Evolutionary conservation across 441 rosid genomes (phyloP).

Genomic region (Kokia cookei): DNA sequence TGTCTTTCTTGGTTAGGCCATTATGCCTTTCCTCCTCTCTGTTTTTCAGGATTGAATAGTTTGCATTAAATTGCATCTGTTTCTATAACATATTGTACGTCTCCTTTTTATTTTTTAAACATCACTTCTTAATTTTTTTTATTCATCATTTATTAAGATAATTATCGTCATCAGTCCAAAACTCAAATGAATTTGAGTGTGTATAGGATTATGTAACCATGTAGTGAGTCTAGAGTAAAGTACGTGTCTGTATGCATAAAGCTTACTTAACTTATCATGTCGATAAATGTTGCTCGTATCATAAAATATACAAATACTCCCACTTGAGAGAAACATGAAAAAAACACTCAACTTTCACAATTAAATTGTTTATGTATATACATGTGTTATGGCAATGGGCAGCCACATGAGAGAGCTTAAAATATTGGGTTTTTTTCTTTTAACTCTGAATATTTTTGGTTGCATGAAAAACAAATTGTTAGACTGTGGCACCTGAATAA

Average conservation of each 20-base stretch:
- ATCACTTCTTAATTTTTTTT: background rate
- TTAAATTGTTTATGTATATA: background rate
- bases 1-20: background rate
- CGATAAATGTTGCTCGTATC: too few relatives aligned
- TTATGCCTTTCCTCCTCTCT: background rate
- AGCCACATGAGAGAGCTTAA: background rate
- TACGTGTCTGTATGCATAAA: too few relatives aligned
- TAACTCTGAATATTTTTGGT: background rate
- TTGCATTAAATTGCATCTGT: too few relatives aligned
- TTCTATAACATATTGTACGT: too few relatives aligned
- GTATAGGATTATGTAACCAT: too few relatives aligned
- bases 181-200: too few relatives aligned
- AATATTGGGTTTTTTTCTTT: background rate
- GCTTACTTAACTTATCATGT: too few relatives aligned
- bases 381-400: background rate
- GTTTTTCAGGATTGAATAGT: background rate
- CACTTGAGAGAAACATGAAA: too few relatives aligned
- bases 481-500: slow-evolving; percentile 20
- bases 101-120: too few relatives aligned
- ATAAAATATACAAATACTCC: too few relatives aligned
- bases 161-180: too few relatives aligned
- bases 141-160: background rate
- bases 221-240: too few relatives aligned
- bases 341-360: background rate
- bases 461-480: slow-evolving; percentile 1